These are phyloP conservation scores for Acephala macrosclerotiorum DNA, from an alignment of 2,329 filamentous ascomycete genomes.

Conservation along the genomic window DNA sequence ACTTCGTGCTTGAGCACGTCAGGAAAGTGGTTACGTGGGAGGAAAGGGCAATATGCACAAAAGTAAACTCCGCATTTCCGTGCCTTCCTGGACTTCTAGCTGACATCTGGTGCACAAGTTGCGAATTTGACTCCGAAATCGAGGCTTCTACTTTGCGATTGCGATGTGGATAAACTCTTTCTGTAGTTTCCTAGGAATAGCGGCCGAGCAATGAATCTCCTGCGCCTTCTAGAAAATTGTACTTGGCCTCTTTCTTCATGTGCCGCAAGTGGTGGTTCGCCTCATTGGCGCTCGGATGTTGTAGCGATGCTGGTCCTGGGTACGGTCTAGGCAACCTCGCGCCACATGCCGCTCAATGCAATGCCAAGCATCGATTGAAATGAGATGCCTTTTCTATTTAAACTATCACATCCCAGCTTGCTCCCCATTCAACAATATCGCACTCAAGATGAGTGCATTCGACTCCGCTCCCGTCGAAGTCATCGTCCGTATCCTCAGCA, in stretches of 20 bases:
- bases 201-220: not conserved
- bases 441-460: not conserved
- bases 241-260: not conserved
- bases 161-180: not conserved
- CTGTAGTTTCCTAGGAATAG: not conserved
- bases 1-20: slow-evolving; percentile 33
- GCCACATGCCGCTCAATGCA: too few relatives aligned
- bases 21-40: slow-evolving; percentile 37
- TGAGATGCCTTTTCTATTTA: not conserved
- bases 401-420: not conserved
- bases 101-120: slow-evolving; percentile 11
- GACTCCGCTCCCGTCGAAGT: not conserved
- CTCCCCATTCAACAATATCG: too few relatives aligned
- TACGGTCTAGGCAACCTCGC: too few relatives aligned
- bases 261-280: not conserved
- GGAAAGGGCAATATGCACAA: slow-evolving; percentile 40
- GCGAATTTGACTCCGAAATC: not conserved
- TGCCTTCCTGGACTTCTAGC: not conserved
- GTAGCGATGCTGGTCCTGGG: too few relatives aligned
- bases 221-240: not conserved
- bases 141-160: not conserved
- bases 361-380: too few relatives aligned
- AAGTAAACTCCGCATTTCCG: slow-evolving; percentile 28
- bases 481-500: not conserved
- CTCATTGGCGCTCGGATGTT: too few relatives aligned